These are phyloP conservation scores for Penicillium decumbens DNA, from an alignment of 2,329 filamentous ascomycete genomes.

Conservation along the genomic window DNA sequence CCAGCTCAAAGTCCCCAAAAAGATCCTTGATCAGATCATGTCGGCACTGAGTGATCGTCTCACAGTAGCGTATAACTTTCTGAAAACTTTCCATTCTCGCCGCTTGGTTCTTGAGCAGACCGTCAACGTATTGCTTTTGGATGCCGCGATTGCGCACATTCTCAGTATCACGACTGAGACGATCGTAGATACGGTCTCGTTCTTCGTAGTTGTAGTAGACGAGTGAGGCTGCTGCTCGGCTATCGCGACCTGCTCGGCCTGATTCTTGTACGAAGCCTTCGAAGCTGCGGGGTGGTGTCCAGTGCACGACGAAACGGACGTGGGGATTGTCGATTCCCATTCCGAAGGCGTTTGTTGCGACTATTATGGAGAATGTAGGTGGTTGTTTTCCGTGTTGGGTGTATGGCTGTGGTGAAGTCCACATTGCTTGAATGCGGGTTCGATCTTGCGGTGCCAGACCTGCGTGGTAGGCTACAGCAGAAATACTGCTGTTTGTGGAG, in stretches of 20 bases:
- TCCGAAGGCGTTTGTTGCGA: conserved; percentile 91
- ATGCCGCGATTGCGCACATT: conserved; percentile 32
- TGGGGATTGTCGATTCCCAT: conserved; percentile 98
- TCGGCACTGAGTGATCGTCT: conserved; percentile 66
- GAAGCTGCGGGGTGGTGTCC: conserved; percentile 89
- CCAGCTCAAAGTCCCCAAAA: conserved; percentile 61
- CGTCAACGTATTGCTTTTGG: conserved; percentile 35
- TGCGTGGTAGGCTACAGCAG: conserved; percentile 48
- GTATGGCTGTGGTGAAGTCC: conserved; percentile 29
- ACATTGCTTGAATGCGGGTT: conserved; percentile 51
- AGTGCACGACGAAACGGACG: conserved; percentile 91
- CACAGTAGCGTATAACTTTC: conserved; percentile 73
- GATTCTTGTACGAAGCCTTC: conserved; percentile 97
- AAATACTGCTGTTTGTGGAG: conserved; percentile 32
- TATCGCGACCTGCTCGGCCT: conserved; percentile 82
- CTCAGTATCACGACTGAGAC: conserved; percentile 46
- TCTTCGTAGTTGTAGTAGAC: conserved; percentile 90
- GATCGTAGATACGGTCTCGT: conserved; percentile 63
- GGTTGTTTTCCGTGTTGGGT: conserved; percentile 14
- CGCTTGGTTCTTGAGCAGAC: conserved; percentile 33
- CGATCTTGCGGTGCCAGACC: conserved; percentile 68
- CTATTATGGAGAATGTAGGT: conserved; percentile 80
- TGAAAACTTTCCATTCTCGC: conserved; percentile 59
- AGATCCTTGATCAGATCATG: conserved; percentile 72
- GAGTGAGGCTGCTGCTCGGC: conserved; percentile 79